These are phyloP conservation scores for Lenwebbia sp. DNA, from an alignment of 345 rosid species.

Conservation along the genomic window DNA sequence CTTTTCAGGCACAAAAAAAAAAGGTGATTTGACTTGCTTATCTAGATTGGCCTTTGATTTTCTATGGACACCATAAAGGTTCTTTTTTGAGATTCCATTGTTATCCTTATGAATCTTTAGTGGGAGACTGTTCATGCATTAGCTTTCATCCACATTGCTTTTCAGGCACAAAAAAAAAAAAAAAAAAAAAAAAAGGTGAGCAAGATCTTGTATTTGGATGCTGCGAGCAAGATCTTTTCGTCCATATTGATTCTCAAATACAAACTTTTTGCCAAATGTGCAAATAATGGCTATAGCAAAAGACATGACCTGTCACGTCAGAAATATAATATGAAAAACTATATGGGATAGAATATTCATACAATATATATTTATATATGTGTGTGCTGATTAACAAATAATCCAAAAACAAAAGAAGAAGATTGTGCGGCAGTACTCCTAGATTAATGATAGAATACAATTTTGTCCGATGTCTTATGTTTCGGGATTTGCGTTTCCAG, in stretches of 20 bases:
- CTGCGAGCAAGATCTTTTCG: not conserved
- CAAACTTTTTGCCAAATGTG: not conserved
- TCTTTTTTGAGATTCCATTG: not conserved
- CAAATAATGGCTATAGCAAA: not conserved
- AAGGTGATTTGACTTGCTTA: not conserved
- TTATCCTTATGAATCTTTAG: not conserved
- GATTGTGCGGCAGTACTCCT: not conserved
- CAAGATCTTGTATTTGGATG: not conserved
- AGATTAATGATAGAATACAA: too few species aligned
- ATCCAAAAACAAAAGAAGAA: too few species aligned
- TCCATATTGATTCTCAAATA: not conserved
- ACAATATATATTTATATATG: too few species aligned
- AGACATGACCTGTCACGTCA: not conserved
- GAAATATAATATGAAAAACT: too few species aligned
- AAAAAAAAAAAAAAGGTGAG: not conserved
- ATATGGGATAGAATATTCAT: not conserved
- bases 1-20: too few species aligned
- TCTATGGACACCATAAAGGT: not conserved
- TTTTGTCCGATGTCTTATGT: not conserved
- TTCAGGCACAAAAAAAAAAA: not conserved
- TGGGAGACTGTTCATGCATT: not conserved
- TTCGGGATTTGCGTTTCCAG: not conserved
- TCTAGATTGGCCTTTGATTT: not conserved
- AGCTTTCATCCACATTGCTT: not conserved
- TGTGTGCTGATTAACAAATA: too few species aligned